Conservation (phyloP, 1,284 basidiomycete genomes). For the Sanghuangporus weigelae region DNA sequence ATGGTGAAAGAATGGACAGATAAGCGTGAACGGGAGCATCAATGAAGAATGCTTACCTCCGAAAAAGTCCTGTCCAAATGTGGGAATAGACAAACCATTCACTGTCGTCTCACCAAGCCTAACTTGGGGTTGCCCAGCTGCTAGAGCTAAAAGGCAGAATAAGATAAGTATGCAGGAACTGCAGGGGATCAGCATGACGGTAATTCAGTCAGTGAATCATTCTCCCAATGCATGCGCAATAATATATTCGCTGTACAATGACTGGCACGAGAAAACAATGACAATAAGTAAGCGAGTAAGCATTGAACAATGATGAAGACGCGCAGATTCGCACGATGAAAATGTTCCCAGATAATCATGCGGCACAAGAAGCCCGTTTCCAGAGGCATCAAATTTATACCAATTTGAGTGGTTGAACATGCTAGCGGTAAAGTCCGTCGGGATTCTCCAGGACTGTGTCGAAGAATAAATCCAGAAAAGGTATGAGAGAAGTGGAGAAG, state of each 20-base stretch:
- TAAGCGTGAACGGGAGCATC: neutral
- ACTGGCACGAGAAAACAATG: neutral
- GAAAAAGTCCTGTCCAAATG: slow-evolving; percentile 2
- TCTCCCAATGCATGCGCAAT: neutral
- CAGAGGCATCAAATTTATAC: too few relatives aligned
- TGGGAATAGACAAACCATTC: neutral
- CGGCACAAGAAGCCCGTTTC: too few relatives aligned
- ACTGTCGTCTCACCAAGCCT: neutral
- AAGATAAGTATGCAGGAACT: neutral
- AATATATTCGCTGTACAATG: neutral
- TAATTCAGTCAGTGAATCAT: neutral
- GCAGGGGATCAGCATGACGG: neutral
- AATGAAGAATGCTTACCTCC: neutral
- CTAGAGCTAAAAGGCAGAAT: neutral
- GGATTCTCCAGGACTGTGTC: too few relatives aligned
- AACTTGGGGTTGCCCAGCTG: neutral
- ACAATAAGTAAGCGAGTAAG: too few relatives aligned
- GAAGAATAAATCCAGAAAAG: too few relatives aligned
- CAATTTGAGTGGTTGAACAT: too few relatives aligned
- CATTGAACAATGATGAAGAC: too few relatives aligned
- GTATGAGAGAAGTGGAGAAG: too few relatives aligned
- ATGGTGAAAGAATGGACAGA: neutral
- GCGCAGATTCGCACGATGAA: too few relatives aligned
- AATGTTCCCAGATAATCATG: too few relatives aligned
- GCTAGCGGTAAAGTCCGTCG: too few relatives aligned